These are phyloP conservation scores for Xylariaceae sp. DNA, from an alignment of 2,329 filamentous ascomycete species.

Conservation along the genomic window DNA sequence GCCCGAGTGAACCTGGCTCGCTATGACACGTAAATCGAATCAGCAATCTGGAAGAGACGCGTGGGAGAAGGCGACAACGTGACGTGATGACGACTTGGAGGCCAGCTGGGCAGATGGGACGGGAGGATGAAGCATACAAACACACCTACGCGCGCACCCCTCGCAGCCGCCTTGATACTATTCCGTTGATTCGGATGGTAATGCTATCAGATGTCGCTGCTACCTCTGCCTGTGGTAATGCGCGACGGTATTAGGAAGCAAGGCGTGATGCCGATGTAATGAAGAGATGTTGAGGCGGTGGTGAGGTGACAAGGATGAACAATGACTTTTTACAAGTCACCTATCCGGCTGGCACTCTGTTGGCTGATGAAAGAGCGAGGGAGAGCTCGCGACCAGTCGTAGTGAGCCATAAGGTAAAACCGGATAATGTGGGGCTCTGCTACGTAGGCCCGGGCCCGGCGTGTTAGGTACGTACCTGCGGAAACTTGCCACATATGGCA, in stretches of 20 bases:
- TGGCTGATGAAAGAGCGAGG: conserved; percentile 12
- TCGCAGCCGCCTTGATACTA: neutral
- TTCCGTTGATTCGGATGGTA: neutral
- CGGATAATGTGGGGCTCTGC: neutral
- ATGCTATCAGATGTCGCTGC: neutral
- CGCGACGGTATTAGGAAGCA: neutral
- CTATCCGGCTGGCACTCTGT: conserved; percentile 4
- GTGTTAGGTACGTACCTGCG: too few relatives aligned
- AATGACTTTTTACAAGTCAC: conserved; percentile 9
- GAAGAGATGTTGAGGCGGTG: conserved; percentile 2
- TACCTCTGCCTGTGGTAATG: neutral
- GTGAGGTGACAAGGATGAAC: neutral
- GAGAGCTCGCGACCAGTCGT: conserved; percentile 9
- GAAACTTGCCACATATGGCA: neutral
- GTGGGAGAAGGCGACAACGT: neutral
- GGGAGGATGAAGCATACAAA: neutral
- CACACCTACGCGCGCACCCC: conserved; percentile 10
- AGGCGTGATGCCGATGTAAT: neutral
- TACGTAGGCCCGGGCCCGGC: too few relatives aligned
- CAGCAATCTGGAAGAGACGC: conserved; percentile 6
- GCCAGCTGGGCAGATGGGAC: neutral
- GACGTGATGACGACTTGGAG: neutral
- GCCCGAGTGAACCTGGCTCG: neutral
- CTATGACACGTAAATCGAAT: conserved; percentile 6
- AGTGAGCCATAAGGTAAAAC: neutral